Evolutionary conservation across 2,329 filamentous ascomycete species (phyloP).

Genomic region (Sclerotinia minor): DNA sequence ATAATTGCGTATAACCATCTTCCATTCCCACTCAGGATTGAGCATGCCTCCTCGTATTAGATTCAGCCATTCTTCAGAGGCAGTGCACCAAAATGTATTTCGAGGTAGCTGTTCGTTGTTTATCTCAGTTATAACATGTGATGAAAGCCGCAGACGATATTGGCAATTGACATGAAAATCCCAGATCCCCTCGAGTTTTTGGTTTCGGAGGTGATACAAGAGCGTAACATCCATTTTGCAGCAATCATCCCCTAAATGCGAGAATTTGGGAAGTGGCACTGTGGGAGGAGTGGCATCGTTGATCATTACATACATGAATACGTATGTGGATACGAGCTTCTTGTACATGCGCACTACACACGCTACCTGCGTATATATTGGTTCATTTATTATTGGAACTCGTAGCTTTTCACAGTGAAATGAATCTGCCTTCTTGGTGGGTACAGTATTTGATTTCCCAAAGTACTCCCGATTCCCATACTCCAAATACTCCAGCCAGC

Average conservation of each 20-base stretch:
- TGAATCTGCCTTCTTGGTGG: neutral
- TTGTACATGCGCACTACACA: too few species aligned
- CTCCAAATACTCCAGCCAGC: neutral
- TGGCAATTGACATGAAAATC: neutral
- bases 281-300: neutral
- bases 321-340: constrained; percentile 7
- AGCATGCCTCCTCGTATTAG: neutral
- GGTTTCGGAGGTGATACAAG: constrained; percentile 3
- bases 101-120: neutral
- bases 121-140: neutral
- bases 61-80: neutral
- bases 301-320: neutral
- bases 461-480: too few species aligned
- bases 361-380: too few species aligned
- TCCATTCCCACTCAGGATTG: neutral
- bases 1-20: neutral
- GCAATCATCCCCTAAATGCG: neutral
- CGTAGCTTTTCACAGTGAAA: too few species aligned
- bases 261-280: too few species aligned
- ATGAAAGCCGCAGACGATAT: neutral
- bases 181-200: too few species aligned
- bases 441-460: neutral
- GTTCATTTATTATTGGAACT: neutral
- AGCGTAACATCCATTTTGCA: neutral
- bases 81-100: neutral